Evolutionary conservation across 1,139 yeast species (phyloP), one percentile per base, ranked within the genome.

Genomic region (Hemisphaericaspora lyxosophila): DNA sequence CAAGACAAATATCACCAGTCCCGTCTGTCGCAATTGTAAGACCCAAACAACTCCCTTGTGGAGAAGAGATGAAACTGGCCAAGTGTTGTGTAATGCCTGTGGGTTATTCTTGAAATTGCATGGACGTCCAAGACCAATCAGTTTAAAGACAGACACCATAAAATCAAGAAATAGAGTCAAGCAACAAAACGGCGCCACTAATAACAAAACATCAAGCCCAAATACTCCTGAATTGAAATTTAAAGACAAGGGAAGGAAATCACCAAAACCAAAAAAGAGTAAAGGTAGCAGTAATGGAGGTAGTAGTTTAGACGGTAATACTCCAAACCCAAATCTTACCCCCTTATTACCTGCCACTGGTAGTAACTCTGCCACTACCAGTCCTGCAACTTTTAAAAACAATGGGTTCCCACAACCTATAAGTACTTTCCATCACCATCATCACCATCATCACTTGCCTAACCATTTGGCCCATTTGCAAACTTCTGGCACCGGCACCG

Each of bases 1-100:
- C 30, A 70, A 70, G 46, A 57, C 73, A 6, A 78, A 76, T 49
- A 72, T 78, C 42, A 61, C 82, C 5, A 68, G 79, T 29, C 90
- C 96, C 1, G 75, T 84, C 16, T 90, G 97, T 60, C 87, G 85
- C 50, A 90, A 90, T 60, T 90, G 97, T 64, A 78, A 83, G 51
- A 90, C 97, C 5, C 85, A 87, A 44, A 89, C 92, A 1, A 90
- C 97, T 1, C 97, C 97, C 1, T 68, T 90, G 19, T 90, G 97
- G 97, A 75, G 97, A 60, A 73, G 97, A 50, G 96, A 89, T 60
- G 96, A 89, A 56, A 78, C 85, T 13, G 97, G 97, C 12, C 94
- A 87, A 49, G 95, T 88, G 12, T 73, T 90, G 36, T 90, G 97
- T 60, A 90, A 90, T 64, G 97, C 97, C 4, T 90, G 97, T 66